phyloP scores from a whole-genome alignment of 1,284 basidiomycete species.

The Irpex rosettiformis region DNA sequence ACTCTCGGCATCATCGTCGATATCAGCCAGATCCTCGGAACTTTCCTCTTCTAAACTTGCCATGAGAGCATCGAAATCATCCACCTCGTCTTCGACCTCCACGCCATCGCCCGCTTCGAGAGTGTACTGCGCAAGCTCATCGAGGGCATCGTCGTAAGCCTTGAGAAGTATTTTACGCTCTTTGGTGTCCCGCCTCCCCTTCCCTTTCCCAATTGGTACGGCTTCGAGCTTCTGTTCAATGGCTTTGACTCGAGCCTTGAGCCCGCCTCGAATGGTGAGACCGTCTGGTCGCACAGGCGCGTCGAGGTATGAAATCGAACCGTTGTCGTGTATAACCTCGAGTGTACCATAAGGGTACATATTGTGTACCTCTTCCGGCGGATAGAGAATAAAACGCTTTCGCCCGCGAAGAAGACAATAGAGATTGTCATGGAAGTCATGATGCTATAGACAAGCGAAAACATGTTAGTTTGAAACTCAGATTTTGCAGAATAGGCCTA shows the following conservation, averaged over 20 bases:
- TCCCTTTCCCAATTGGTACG: slow-evolving; percentile 22
- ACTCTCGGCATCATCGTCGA: slow-evolving; percentile 6
- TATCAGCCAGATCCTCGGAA: slow-evolving; percentile 13
- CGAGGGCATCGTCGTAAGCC: slow-evolving; percentile 24
- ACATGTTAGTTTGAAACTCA: neutral
- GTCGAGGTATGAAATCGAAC: slow-evolving; percentile 29
- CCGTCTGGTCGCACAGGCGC: slow-evolving; percentile 28
- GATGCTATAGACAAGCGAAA: slow-evolving; percentile 20
- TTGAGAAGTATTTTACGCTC: slow-evolving; percentile 23
- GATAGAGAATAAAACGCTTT: slow-evolving; percentile 33
- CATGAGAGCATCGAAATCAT: slow-evolving; percentile 23
- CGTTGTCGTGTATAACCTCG: slow-evolving; percentile 25
- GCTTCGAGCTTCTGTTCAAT: slow-evolving; percentile 25
- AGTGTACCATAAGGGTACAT: slow-evolving; percentile 29
- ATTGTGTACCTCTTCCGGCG: slow-evolving; percentile 24
- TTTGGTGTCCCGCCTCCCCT: slow-evolving; percentile 16
- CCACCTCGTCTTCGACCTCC: slow-evolving; percentile 20
- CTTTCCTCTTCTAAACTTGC: slow-evolving; percentile 19
- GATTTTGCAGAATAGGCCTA: neutral
- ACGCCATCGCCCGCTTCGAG: slow-evolving; percentile 24
- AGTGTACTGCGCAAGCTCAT: slow-evolving; percentile 24
- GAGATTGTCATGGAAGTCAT: slow-evolving; percentile 35
- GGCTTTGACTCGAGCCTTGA: slow-evolving; percentile 24
- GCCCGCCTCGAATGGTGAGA: slow-evolving; percentile 24
- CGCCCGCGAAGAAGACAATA: slow-evolving; percentile 30